A percentile compares a stretch with the other conserved stretches of the same genome.
Conservation (phyloP, 768 basidiomycete species). For the Hygrocybe punicea region DNA sequence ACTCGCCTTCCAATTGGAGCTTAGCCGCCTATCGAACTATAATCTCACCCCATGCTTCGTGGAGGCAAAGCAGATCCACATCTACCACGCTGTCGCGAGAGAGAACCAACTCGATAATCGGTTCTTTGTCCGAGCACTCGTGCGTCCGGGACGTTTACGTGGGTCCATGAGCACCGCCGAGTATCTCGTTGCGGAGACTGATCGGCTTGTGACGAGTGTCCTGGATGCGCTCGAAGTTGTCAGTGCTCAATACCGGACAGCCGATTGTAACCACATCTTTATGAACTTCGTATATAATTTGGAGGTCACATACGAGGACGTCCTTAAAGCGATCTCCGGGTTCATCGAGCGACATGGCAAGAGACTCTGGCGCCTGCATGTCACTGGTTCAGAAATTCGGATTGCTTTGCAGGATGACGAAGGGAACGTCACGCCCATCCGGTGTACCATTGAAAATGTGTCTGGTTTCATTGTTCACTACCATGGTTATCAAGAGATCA, state of each 20-base stretch:
- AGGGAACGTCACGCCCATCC: conserved; percentile 93
- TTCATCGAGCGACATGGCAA: conserved; percentile 99
- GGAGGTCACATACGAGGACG: conserved; percentile 92
- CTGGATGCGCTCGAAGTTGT: conserved; percentile 95
- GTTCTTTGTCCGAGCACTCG: conserved; percentile 95
- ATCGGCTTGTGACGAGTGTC: conserved; percentile 90
- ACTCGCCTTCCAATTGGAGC: conserved; percentile 94
- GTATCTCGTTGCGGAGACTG: conserved; percentile 97
- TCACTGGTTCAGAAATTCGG: conserved; percentile 96
- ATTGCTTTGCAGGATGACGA: conserved; percentile 92
- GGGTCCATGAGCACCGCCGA: conserved; percentile 93
- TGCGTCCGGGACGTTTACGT: conserved; percentile 91
- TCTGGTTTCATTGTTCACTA: conserved; percentile 99
- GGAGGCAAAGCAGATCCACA: conserved; percentile 96
- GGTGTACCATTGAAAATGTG: conserved; percentile 97
- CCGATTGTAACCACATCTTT: conserved; percentile 98
- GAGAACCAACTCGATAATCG: conserved; percentile 98
- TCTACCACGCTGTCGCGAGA: conserved; percentile 91
- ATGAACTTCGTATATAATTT: conserved; percentile 99
- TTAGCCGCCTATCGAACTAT: conserved; percentile 94
- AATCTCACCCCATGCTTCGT: conserved; percentile 95
- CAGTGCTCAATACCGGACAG: conserved; percentile 81
- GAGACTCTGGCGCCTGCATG: conserved; percentile 95
- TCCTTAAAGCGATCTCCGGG: conserved; percentile 94
- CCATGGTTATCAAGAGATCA: conserved; percentile 97